Evolutionary conservation across 805 yeast species (phyloP).

Genomic region (Candida bentonensis): DNA sequence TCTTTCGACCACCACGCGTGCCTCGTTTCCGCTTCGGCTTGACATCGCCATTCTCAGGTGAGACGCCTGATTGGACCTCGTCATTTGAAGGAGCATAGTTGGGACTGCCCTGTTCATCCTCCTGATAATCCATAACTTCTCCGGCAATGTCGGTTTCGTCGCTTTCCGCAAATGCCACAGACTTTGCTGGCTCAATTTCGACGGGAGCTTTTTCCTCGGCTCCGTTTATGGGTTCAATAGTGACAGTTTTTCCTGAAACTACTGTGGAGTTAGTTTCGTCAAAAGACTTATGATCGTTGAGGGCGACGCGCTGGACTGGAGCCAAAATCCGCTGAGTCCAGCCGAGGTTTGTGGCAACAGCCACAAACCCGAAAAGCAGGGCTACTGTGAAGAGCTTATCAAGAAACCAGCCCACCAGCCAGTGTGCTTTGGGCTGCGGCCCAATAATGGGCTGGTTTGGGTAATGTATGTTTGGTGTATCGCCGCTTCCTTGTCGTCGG

Average conservation of each 20-base stretch:
- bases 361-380: not conserved
- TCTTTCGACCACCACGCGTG: conserved; percentile 65
- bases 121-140: not conserved
- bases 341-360: not conserved
- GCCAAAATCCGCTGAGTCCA: not conserved
- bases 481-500: not conserved
- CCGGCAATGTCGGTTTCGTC: not conserved
- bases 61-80: not conserved
- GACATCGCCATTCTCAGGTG: not conserved
- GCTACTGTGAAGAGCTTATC: not conserved
- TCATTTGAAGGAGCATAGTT: not conserved
- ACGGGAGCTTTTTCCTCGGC: not conserved
- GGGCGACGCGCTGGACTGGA: not conserved
- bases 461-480: not conserved
- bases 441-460: not conserved
- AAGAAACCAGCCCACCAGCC: not conserved
- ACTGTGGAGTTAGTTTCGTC: too few species aligned
- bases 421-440: not conserved
- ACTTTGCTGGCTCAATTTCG: not conserved
- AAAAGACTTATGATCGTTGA: too few species aligned
- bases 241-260: too few species aligned
- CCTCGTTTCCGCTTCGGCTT: conserved; percentile 67
- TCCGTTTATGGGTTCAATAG: too few species aligned
- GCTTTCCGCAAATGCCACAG: too few species aligned
- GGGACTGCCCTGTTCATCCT: not conserved